phyloP scores from a whole-genome alignment of 106 monocot genomes.

The Platanthera zijinensis region DNA sequence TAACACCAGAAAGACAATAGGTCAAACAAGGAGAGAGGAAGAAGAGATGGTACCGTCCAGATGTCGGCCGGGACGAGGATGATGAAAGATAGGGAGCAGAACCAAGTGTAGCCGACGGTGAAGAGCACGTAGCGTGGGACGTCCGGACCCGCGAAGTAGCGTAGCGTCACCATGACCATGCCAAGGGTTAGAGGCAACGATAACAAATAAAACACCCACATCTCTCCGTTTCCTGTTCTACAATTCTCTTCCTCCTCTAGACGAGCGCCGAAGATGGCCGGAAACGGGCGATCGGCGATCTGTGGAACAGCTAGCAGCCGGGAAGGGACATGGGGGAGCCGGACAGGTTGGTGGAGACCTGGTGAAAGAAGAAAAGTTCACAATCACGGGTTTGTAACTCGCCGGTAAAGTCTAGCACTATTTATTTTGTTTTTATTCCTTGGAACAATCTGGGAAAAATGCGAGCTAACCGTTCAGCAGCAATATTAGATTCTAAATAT shows the following conservation, averaged over 20 bases:
- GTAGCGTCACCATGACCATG: conserved; percentile 83
- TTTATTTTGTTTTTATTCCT: too few species aligned
- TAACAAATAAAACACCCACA: conserved; percentile 97
- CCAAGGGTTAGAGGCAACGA: conserved; percentile 87
- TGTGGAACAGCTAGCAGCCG: neutral
- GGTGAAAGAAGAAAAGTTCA: neutral
- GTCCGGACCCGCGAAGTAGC: conserved; percentile 92
- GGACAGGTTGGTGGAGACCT: neutral
- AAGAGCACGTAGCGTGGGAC: conserved; percentile 77
- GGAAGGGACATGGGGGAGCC: neutral
- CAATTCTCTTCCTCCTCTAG: neutral
- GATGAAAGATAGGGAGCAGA: conserved; percentile 95
- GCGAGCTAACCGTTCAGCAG: too few species aligned
- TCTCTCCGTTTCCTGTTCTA: conserved; percentile 21
- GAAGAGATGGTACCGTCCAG: conserved; percentile 65
- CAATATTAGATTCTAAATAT: too few species aligned
- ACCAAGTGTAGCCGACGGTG: conserved; percentile 99
- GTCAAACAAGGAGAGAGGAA: neutral
- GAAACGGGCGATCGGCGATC: neutral
- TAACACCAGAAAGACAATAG: neutral
- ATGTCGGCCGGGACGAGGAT: conserved; percentile 99
- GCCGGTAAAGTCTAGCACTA: neutral
- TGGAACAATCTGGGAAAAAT: too few species aligned
- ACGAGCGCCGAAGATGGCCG: neutral
- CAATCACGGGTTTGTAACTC: neutral